Evolutionary conservation across 2,329 filamentous ascomycete genomes (phyloP).

Genomic region (Aureobasidium sp.): DNA sequence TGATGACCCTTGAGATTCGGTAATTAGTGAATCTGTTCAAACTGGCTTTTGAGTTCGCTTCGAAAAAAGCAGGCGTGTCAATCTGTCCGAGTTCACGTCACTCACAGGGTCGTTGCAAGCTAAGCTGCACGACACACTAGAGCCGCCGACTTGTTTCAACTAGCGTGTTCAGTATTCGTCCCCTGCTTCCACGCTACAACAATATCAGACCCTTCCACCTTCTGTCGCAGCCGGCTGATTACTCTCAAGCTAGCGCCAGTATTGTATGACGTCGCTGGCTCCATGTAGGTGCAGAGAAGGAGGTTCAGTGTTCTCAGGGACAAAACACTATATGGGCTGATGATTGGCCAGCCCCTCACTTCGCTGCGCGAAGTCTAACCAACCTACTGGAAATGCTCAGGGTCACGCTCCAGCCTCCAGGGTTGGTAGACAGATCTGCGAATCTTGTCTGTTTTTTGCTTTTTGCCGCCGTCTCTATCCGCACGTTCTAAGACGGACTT

Average conservation of each 20-base stretch:
- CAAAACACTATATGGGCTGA: not conserved
- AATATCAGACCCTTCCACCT: no score
- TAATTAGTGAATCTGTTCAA: no score
- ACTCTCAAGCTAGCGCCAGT: not conserved
- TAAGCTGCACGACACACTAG: conserved; percentile 3
- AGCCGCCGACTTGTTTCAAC: not conserved
- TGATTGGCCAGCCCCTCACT: not conserved
- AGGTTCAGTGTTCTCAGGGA: not conserved
- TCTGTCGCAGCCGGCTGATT: conserved; percentile 6
- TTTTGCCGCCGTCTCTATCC: not conserved
- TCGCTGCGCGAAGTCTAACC: not conserved
- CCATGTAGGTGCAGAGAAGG: not conserved
- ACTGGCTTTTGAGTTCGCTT: not conserved
- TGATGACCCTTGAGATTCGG: not conserved
- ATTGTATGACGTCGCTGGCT: not conserved
- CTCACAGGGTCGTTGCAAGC: not conserved
- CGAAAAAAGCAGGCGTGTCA: not conserved
- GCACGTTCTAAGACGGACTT: not conserved
- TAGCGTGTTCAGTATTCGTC: not conserved
- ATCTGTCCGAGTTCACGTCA: not conserved
- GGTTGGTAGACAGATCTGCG: not conserved
- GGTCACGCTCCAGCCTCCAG: no score
- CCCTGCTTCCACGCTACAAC: not conserved
- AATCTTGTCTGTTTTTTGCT: not conserved
- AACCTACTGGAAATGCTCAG: conserved; percentile 3